phyloP scores from a whole-genome alignment of 2,329 filamentous ascomycete genomes.

The Erysiphe pulchra region DNA sequence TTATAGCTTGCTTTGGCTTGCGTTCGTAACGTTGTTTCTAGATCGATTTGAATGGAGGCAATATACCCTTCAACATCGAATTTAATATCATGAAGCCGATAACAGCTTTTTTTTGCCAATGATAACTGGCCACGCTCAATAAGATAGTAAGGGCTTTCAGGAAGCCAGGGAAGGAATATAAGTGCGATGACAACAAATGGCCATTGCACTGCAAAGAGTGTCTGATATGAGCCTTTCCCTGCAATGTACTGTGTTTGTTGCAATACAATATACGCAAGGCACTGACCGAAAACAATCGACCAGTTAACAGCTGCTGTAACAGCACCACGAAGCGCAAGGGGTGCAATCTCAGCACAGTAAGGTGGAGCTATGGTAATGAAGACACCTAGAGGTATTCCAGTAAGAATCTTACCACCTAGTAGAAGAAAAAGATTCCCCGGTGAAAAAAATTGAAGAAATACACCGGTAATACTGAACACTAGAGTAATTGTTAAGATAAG shows the following conservation, averaged over 20 bases:
- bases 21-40: background rate
- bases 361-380: conserved; percentile 18
- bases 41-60: conserved; percentile 1
- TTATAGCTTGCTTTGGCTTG: conserved; percentile 2
- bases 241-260: conserved; percentile 15
- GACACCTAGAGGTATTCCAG: conserved; percentile 23
- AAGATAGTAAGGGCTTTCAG: conserved; percentile 23
- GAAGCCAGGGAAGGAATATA: conserved; percentile 18
- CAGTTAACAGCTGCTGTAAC: conserved; percentile 7
- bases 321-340: conserved; percentile 5
- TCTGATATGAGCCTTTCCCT: conserved; percentile 16
- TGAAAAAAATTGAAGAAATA: conserved; percentile 6
- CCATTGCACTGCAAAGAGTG: conserved; percentile 22
- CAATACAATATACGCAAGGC: conserved; percentile 6
- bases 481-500: background rate
- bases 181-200: conserved; percentile 21
- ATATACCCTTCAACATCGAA: conserved; percentile 4
- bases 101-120: conserved; percentile 4
- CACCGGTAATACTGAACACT: conserved; percentile 5
- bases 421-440: conserved; percentile 17
- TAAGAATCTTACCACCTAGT: conserved; percentile 21
- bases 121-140: conserved; percentile 9
- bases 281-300: conserved; percentile 7
- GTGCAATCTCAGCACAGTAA: conserved; percentile 7
- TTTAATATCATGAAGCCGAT: conserved; percentile 1